Conservation (phyloP, 257 asterid species). For the Nyctanthes arbortristis region DNA sequence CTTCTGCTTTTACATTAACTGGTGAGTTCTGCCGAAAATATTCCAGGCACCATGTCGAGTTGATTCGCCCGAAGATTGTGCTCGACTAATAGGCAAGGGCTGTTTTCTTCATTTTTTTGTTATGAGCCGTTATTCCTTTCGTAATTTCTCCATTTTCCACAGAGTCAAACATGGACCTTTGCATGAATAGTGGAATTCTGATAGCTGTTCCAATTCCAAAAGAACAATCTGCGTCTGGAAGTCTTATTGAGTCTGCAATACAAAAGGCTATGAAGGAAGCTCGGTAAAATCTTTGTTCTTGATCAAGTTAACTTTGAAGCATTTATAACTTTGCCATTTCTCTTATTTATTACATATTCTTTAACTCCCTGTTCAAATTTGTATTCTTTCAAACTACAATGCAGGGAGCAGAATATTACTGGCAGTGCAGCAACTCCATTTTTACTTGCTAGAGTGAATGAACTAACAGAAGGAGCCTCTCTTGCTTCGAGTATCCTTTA, state of each 20-base stretch:
- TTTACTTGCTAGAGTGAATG: constrained; percentile 82
- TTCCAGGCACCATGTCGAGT: constrained; percentile 82
- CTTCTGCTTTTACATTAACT: constrained; percentile 5
- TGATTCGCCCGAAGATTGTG: constrained; percentile 88
- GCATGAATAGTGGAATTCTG: constrained; percentile 67
- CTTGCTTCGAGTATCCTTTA: constrained; percentile 86
- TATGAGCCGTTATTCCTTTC: constrained; percentile 2
- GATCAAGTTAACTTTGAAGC: constrained; percentile 18
- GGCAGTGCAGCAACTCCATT: constrained; percentile 96
- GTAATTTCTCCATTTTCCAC: constrained; percentile 12
- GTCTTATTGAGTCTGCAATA: constrained; percentile 72
- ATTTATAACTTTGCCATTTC: neutral
- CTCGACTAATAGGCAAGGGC: constrained; percentile 68
- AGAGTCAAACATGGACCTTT: constrained; percentile 67
- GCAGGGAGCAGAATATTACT: constrained; percentile 74
- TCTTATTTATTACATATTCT: neutral
- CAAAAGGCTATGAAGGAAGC: constrained; percentile 84
- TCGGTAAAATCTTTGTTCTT: constrained; percentile 45
- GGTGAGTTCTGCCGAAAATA: constrained; percentile 16
- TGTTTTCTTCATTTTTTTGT: neutral
- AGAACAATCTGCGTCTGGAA: constrained; percentile 85
- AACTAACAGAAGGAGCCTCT: constrained; percentile 94
- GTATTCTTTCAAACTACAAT: constrained; percentile 22
- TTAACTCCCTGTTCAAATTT: neutral
- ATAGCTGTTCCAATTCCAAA: constrained; percentile 88